These are phyloP conservation scores for Jatropha curcas DNA, from an alignment of 345 rosid species.

Conservation along the genomic window DNA sequence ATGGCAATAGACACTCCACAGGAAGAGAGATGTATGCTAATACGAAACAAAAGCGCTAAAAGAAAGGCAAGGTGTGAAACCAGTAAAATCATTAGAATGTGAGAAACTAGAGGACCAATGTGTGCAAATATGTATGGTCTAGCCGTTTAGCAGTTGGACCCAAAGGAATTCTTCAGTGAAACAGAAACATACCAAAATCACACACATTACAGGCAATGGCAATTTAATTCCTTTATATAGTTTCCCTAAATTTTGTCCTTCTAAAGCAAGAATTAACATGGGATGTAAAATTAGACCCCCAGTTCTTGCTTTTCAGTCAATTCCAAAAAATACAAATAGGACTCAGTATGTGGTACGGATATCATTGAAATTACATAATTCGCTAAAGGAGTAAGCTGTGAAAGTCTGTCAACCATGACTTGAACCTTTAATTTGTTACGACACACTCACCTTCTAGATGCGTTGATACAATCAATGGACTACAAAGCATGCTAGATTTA, in stretches of 20 bases:
- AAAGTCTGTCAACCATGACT: neutral
- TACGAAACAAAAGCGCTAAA: neutral
- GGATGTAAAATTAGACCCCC: neutral
- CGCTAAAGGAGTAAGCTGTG: neutral
- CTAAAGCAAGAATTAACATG: neutral
- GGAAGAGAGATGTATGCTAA: neutral
- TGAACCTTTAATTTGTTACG: neutral
- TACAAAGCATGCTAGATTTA: neutral
- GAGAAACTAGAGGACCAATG: neutral
- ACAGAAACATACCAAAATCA: neutral
- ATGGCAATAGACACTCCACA: neutral
- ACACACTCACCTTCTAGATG: neutral
- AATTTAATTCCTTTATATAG: neutral
- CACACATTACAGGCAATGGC: neutral
- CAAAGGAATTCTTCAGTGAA: neutral
- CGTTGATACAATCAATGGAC: neutral
- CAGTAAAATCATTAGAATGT: neutral
- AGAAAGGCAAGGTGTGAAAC: neutral
- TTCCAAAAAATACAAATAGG: neutral
- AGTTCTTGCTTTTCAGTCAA: neutral
- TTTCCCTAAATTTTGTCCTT: neutral
- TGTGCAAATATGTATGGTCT: neutral
- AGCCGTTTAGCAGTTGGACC: neutral
- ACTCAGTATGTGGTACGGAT: neutral
- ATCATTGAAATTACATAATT: neutral